phyloP scores from a whole-genome alignment of 805 yeast species.

The Torulaspora delbrueckii region DNA sequence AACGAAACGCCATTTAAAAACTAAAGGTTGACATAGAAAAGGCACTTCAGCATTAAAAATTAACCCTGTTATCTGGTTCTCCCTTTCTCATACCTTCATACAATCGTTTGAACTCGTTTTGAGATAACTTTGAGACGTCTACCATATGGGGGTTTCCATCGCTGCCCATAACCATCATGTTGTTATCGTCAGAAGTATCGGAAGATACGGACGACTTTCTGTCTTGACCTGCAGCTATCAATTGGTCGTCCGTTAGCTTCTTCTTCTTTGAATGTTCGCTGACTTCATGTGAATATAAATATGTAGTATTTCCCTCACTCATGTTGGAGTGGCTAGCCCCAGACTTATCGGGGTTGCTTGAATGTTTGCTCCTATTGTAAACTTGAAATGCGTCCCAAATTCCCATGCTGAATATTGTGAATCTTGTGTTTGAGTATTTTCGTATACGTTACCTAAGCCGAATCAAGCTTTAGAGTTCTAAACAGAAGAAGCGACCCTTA shows the following conservation, averaged over 20 bases:
- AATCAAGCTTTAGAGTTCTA: neutral
- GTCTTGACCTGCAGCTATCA: neutral
- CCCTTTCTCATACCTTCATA: constrained; percentile 24
- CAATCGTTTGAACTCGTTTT: constrained; percentile 21
- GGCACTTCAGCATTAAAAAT: constrained; percentile 8
- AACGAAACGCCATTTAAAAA: neutral
- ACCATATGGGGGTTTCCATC: constrained; percentile 13
- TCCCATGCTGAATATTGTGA: constrained; percentile 5
- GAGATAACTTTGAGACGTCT: constrained; percentile 22
- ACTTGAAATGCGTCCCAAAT: constrained; percentile 34
- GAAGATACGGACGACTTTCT: constrained; percentile 11
- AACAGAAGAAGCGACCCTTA: neutral
- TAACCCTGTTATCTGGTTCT: constrained; percentile 29
- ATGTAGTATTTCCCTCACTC: constrained; percentile 20
- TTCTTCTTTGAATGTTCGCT: constrained; percentile 10
- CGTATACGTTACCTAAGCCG: too few relatives aligned
- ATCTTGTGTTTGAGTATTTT: too few relatives aligned
- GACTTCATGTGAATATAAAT: constrained; percentile 24
- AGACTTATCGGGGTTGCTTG: constrained; percentile 16
- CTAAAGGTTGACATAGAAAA: neutral
- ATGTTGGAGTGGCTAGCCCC: constrained; percentile 23
- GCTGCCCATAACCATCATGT: neutral
- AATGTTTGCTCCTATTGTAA: constrained; percentile 32
- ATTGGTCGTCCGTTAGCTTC: neutral
- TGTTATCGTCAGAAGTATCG: constrained; percentile 4